These are phyloP conservation scores for Pterula multifida DNA, from an alignment of 1,284 basidiomycete genomes.

Conservation along the genomic window DNA sequence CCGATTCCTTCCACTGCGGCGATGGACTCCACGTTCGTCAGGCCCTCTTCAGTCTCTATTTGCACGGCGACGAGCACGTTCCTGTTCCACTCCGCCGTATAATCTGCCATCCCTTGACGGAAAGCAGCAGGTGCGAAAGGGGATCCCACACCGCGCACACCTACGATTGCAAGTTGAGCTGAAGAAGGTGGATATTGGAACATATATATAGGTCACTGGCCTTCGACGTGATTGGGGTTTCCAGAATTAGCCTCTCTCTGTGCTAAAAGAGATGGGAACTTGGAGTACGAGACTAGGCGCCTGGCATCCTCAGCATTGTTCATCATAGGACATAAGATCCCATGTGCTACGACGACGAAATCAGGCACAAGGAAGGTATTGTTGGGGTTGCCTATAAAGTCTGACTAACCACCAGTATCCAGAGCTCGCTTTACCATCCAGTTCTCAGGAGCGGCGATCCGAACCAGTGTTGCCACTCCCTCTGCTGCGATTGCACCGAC, in stretches of 20 bases:
- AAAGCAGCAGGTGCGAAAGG: conserved; percentile 19
- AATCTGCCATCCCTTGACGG: conserved; percentile 11
- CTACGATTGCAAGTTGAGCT: conserved; percentile 12
- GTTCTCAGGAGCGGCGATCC: conserved; percentile 13
- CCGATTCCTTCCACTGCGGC: conserved; percentile 53
- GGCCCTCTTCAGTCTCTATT: conserved; percentile 51
- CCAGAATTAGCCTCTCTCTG: conserved; percentile 3
- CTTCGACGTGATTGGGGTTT: not conserved
- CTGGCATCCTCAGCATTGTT: conserved; percentile 11
- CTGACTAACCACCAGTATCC: conserved; percentile 12
- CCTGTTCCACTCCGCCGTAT: conserved; percentile 26
- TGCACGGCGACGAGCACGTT: conserved; percentile 50
- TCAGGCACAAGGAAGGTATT: not conserved
- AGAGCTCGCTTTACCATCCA: conserved; percentile 14
- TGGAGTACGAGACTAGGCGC: conserved; percentile 12
- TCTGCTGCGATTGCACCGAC: conserved; percentile 18
- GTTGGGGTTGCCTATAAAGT: not conserved
- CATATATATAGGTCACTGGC: not conserved
- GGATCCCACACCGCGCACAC: conserved; percentile 17
- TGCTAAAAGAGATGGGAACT: conserved; percentile 11
- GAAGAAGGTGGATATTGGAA: not conserved
- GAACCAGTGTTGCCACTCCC: conserved; percentile 12
- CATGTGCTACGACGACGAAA: conserved; percentile 12
- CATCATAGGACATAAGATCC: conserved; percentile 14
- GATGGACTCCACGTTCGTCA: conserved; percentile 49